These are phyloP conservation scores for Sphaerulina vaccinii DNA, from an alignment of 2,329 filamentous ascomycete species.

Conservation along the genomic window DNA sequence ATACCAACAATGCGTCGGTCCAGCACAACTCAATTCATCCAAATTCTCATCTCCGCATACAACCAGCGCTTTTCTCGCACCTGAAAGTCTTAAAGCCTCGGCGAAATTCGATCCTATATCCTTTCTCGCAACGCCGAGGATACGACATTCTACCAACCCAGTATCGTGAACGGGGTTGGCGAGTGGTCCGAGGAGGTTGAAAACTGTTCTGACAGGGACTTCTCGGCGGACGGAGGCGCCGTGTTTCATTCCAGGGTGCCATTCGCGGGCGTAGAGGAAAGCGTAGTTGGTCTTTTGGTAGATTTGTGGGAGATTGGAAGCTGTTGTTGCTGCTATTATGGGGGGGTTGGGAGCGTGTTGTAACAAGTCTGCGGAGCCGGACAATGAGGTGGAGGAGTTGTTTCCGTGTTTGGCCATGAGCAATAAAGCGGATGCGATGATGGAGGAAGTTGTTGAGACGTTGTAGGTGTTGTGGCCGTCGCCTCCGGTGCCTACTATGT, in stretches of 20 bases:
- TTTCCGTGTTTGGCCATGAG: conserved; percentile 95
- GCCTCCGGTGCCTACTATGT: conserved; percentile 96
- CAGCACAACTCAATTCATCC: conserved; percentile 92
- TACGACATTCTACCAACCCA: conserved; percentile 72
- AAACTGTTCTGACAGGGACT: conserved; percentile 92
- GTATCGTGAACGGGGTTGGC: conserved; percentile 83
- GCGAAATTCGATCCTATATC: conserved; percentile 18
- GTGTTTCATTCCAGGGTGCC: conserved; percentile 91
- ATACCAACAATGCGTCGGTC: conserved; percentile 82
- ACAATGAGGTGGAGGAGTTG: conserved; percentile 90
- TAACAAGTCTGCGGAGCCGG: conserved; percentile 89
- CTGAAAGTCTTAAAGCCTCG: conserved; percentile 45
- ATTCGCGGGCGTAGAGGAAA: conserved; percentile 93
- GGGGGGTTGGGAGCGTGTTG: conserved; percentile 71
- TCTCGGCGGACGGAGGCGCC: conserved; percentile 82
- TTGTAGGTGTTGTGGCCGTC: conserved; percentile 98
- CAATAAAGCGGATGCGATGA: conserved; percentile 81
- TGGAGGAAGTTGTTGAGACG: conserved; percentile 91
- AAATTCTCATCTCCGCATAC: conserved; percentile 94
- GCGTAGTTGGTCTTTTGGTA: conserved; percentile 85
- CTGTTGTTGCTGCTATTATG: conserved; percentile 70
- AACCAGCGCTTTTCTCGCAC: conserved; percentile 79
- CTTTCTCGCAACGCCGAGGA: conserved; percentile 83
- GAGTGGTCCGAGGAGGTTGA: conserved; percentile 91
- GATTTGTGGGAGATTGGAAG: conserved; percentile 67